These are phyloP conservation scores for Chrysosphaeria jannelii DNA, from an alignment of 2,329 filamentous ascomycete species.

Conservation along the genomic window DNA sequence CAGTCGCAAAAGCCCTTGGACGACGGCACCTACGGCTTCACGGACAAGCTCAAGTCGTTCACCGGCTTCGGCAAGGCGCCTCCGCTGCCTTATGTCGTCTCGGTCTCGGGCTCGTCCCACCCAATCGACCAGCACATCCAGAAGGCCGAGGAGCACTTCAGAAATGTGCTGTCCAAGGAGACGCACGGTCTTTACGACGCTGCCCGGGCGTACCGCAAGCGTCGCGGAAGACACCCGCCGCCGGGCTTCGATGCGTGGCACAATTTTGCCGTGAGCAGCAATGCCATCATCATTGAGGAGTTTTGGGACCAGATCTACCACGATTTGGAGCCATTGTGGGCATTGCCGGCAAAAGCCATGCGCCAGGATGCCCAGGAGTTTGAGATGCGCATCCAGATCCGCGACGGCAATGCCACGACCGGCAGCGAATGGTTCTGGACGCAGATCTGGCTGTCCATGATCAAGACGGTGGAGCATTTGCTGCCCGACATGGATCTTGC, in stretches of 20 bases:
- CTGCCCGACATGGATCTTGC: constrained; percentile 36
- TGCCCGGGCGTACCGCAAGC: constrained; percentile 14
- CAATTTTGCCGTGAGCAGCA: constrained; percentile 12
- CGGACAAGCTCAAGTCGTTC: not conserved
- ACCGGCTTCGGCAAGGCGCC: not conserved
- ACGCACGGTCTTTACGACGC: constrained; percentile 7
- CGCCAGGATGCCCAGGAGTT: constrained; percentile 11
- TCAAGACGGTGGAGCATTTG: constrained; percentile 18
- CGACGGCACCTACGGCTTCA: too few species aligned
- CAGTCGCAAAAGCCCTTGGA: too few species aligned
- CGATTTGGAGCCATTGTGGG: constrained; percentile 22
- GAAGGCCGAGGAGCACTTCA: too few species aligned
- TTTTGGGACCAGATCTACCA: constrained; percentile 22
- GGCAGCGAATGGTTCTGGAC: constrained; percentile 14
- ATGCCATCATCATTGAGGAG: constrained; percentile 15
- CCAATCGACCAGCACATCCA: too few species aligned
- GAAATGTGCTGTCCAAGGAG: not conserved
- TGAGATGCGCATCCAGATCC: constrained; percentile 16
- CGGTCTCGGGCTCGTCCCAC: too few species aligned
- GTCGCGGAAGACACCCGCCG: constrained; percentile 17
- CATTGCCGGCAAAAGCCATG: constrained; percentile 11
- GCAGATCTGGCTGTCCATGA: constrained; percentile 16
- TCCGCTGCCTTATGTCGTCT: not conserved
- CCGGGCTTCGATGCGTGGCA: constrained; percentile 18
- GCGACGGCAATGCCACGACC: constrained; percentile 12